Evolutionary conservation across 2,329 filamentous ascomycete genomes (phyloP).

Genomic region (Aspergillus calidoustus): DNA sequence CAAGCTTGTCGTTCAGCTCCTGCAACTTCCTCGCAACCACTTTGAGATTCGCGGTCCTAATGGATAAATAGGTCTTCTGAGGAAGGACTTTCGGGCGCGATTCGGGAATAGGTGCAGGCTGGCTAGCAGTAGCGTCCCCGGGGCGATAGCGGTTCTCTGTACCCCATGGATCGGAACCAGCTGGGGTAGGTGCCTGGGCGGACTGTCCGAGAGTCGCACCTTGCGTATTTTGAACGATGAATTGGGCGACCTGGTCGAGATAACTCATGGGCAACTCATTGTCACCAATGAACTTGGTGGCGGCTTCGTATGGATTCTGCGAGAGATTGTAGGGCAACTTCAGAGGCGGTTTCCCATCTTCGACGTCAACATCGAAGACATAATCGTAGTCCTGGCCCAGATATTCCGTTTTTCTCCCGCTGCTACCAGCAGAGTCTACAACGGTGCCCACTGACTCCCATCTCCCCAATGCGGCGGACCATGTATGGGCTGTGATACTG

Average conservation of each 20-base stretch:
- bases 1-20: constrained; percentile 70
- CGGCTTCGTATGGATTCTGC: constrained; percentile 89
- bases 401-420: constrained; percentile 75
- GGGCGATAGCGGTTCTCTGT: constrained; percentile 79
- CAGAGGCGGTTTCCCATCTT: constrained; percentile 88
- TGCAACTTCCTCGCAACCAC: constrained; percentile 77
- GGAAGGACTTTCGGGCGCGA: constrained; percentile 68
- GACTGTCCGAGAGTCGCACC: constrained; percentile 78
- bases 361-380: constrained; percentile 95
- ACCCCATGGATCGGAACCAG: constrained; percentile 73
- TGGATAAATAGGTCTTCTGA: constrained; percentile 77
- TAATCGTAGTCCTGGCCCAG: constrained; percentile 91
- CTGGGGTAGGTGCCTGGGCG: constrained; percentile 48
- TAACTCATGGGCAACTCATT: constrained; percentile 88
- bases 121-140: constrained; percentile 59
- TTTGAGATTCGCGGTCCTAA: constrained; percentile 71
- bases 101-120: constrained; percentile 38
- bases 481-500: constrained; percentile 83
- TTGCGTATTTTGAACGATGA: constrained; percentile 87
- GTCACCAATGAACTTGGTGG: constrained; percentile 85
- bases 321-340: constrained; percentile 94
- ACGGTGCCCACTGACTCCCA: constrained; percentile 95
- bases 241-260: constrained; percentile 88
- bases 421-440: constrained; percentile 84
- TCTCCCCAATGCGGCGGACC: constrained; percentile 72